Conservation (phyloP, 345 rosid species). For the Euphorbia tirucalli region DNA sequence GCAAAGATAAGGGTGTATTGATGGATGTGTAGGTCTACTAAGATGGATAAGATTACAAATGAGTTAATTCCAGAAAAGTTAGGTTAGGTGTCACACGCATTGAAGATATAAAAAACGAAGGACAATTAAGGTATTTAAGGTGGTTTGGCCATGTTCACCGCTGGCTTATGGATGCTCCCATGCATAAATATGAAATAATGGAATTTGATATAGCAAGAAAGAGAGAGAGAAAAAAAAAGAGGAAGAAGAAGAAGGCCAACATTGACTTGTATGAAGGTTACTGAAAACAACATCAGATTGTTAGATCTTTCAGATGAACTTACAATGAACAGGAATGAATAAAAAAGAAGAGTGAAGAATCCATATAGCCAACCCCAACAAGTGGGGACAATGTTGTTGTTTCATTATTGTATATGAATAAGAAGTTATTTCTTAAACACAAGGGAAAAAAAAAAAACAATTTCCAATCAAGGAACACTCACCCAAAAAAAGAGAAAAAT, state of each 20-base stretch:
- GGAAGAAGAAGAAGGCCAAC: neutral
- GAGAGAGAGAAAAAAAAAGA: neutral
- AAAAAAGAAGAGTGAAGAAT: neutral
- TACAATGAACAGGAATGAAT: neutral
- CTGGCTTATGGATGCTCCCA: neutral
- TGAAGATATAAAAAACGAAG: neutral
- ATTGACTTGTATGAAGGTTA: neutral
- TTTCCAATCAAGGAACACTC: neutral
- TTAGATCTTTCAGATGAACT: neutral
- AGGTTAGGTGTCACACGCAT: neutral
- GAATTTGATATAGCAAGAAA: neutral
- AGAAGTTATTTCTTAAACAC: neutral
- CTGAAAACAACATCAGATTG: neutral
- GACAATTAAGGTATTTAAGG: neutral
- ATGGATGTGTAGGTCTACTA: neutral
- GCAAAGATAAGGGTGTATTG: neutral
- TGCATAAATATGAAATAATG: neutral
- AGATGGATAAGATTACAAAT: neutral
- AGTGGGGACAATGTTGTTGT: too few species aligned
- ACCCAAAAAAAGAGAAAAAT: too few species aligned
- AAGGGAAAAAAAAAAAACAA: neutral
- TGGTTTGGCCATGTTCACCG: neutral
- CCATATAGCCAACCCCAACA: neutral
- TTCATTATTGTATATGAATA: too few species aligned
- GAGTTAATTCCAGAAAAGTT: neutral